phyloP scores from a whole-genome alignment of 345 rosid genomes.

The Hibiscus mutabilis region DNA sequence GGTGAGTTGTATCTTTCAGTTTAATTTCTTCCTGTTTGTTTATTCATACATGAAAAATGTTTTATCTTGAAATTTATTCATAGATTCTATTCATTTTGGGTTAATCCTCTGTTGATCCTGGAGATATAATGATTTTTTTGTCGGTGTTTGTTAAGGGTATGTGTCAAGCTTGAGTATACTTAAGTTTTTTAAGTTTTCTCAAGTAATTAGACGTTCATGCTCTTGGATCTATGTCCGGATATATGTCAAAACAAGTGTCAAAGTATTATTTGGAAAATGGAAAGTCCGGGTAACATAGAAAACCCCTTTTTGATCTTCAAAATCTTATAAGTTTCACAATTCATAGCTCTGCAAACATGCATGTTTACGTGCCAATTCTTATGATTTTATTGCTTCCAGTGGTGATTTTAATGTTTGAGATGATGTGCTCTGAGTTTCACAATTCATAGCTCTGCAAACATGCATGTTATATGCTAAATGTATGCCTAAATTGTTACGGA shows the following conservation, averaged over 20 bases:
- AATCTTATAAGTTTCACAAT: not conserved
- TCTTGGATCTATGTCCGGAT: not conserved
- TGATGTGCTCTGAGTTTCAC: not conserved
- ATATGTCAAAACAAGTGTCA: not conserved
- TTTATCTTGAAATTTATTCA: not conserved
- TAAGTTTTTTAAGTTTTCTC: not conserved
- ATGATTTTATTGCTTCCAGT: not conserved
- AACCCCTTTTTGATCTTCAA: not conserved
- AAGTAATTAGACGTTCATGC: not conserved
- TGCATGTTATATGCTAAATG: not conserved
- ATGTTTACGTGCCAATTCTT: not conserved
- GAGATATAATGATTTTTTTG: not conserved
- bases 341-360: slow-evolving; percentile 1
- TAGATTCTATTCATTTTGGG: not conserved
- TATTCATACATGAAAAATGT: not conserved
- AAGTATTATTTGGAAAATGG: not conserved
- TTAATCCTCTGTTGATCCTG: not conserved
- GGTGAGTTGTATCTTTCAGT: slow-evolving; percentile 39
- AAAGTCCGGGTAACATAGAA: not conserved
- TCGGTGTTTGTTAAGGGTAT: not conserved
- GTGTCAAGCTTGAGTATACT: not conserved
- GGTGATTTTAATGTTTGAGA: not conserved
- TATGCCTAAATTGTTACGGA: not conserved
- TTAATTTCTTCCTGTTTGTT: not conserved
- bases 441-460: not conserved